These are phyloP conservation scores for Pyrenopolyporus hunteri DNA, from an alignment of 495 filamentous ascomycete genomes.

Conservation along the genomic window DNA sequence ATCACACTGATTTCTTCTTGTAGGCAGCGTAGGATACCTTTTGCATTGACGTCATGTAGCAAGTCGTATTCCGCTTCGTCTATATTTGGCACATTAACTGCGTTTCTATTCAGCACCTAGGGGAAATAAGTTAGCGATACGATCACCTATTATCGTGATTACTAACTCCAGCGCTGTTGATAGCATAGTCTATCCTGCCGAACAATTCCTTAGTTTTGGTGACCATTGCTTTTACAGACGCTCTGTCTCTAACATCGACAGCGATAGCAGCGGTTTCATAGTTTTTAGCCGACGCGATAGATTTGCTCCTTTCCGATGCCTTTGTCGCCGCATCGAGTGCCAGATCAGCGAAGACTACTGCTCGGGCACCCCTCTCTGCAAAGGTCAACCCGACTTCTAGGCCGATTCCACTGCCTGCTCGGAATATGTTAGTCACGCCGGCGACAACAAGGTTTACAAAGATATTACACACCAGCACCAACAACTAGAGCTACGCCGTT, in stretches of 20 bases:
- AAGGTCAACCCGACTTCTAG: slow-evolving; percentile 39
- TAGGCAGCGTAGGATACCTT: slow-evolving; percentile 21
- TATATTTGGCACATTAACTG: background rate
- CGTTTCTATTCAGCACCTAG: background rate
- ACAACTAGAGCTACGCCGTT: slow-evolving; percentile 21
- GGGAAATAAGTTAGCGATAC: too few species aligned
- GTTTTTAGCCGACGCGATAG: slow-evolving; percentile 27
- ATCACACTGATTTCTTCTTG: slow-evolving; percentile 35
- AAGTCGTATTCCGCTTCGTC: slow-evolving; percentile 27
- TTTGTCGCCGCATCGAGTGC: slow-evolving; percentile 25
- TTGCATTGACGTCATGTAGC: slow-evolving; percentile 34
- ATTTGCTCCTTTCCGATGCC: slow-evolving; percentile 34
- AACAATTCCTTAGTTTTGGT: slow-evolving; percentile 27
- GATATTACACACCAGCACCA: slow-evolving; percentile 22
- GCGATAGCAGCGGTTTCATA: slow-evolving; percentile 30
- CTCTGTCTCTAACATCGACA: slow-evolving; percentile 40
- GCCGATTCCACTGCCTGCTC: slow-evolving; percentile 42
- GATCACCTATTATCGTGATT: too few species aligned
- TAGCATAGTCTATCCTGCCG: slow-evolving; percentile 43
- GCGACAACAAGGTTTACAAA: background rate
- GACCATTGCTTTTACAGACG: slow-evolving; percentile 38
- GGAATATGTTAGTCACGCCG: background rate
- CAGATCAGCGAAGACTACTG: slow-evolving; percentile 40
- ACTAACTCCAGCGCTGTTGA: slow-evolving; percentile 46
- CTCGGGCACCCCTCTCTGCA: slow-evolving; percentile 43